Evolutionary conservation across 495 filamentous ascomycete species (phyloP).

Genomic region (Antarctomyces pellizariae): DNA sequence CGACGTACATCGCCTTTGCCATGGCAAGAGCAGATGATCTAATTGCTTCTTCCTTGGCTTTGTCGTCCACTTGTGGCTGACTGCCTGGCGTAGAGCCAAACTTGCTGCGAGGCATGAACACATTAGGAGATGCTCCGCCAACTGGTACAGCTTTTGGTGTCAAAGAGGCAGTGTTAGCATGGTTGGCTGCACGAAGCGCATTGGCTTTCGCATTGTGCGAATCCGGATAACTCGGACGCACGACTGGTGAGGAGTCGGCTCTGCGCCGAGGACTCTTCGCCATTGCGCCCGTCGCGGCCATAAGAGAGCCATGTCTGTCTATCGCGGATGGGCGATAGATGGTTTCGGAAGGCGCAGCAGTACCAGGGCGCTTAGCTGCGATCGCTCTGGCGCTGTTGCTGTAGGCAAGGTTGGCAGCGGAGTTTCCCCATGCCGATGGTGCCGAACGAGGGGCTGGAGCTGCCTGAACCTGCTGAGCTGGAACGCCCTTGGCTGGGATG

Average conservation of each 20-base stretch:
- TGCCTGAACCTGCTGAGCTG: no score
- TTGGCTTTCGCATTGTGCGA: constrained; percentile 32
- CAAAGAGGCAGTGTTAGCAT: constrained; percentile 15
- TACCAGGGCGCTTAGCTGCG: constrained; percentile 5
- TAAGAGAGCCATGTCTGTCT: constrained; percentile 33
- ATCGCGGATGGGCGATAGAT: constrained; percentile 22
- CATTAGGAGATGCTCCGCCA: constrained; percentile 17
- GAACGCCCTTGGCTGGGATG: no score
- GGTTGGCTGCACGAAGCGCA: constrained; percentile 42
- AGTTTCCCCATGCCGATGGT: constrained; percentile 27
- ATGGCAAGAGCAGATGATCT: constrained; percentile 68
- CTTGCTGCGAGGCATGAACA: constrained; percentile 32
- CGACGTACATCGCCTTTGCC: constrained; percentile 63
- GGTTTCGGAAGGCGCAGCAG: constrained; percentile 14
- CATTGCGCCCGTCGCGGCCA: constrained; percentile 55
- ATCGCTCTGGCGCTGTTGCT: constrained; percentile 17
- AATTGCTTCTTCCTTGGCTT: constrained; percentile 41
- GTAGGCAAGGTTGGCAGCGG: constrained; percentile 34
- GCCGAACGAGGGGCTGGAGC: no score
- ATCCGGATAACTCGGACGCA: constrained; percentile 28
- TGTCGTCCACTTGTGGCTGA: constrained; percentile 45
- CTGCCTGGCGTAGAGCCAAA: constrained; percentile 58
- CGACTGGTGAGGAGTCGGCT: constrained; percentile 37
- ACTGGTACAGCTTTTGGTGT: no score
- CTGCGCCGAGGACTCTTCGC: constrained; percentile 29